phyloP scores from a whole-genome alignment of 108 stramenopile genomes.

The Cyclotella choctawhatcheeana region DNA sequence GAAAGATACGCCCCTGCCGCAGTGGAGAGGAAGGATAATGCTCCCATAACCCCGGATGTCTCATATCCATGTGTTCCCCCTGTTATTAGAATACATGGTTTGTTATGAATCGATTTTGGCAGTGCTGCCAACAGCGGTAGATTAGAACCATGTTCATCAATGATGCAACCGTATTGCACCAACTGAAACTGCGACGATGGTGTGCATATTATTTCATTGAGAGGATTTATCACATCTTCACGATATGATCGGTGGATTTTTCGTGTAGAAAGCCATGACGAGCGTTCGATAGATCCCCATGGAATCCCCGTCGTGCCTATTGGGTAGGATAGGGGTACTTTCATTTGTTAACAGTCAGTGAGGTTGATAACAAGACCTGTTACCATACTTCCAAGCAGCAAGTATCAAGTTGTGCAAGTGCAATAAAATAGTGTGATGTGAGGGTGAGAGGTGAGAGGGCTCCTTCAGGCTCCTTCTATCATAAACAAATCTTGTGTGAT shows the following conservation, averaged over 20 bases:
- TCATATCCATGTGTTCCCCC: conserved; percentile 87
- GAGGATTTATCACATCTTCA: conserved; percentile 48
- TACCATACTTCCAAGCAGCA: too few relatives aligned
- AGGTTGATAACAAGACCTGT: too few relatives aligned
- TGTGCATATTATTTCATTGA: too few relatives aligned
- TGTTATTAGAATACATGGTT: conserved; percentile 59
- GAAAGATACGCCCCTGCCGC: conserved; percentile 35
- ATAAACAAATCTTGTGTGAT: too few relatives aligned
- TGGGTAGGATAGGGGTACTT: conserved; percentile 32
- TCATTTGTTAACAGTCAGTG: too few relatives aligned
- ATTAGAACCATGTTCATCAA: background rate
- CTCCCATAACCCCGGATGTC: conserved; percentile 76
- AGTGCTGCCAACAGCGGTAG: conserved; percentile 54
- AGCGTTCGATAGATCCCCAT: conserved; percentile 55
- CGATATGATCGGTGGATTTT: conserved; percentile 59
- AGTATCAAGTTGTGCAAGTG: too few relatives aligned
- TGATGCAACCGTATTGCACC: conserved; percentile 60
- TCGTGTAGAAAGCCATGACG: conserved; percentile 46
- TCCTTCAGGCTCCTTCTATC: too few relatives aligned
- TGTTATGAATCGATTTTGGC: conserved; percentile 25
- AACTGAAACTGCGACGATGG: too few relatives aligned
- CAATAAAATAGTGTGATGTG: too few relatives aligned
- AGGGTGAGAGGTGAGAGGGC: too few relatives aligned
- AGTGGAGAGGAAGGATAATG: conserved; percentile 57
- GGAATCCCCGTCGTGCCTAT: conserved; percentile 69